Evolutionary conservation across 2,329 filamentous ascomycete genomes (phyloP).

Genomic region (Hymenoscyphus fructigenus): DNA sequence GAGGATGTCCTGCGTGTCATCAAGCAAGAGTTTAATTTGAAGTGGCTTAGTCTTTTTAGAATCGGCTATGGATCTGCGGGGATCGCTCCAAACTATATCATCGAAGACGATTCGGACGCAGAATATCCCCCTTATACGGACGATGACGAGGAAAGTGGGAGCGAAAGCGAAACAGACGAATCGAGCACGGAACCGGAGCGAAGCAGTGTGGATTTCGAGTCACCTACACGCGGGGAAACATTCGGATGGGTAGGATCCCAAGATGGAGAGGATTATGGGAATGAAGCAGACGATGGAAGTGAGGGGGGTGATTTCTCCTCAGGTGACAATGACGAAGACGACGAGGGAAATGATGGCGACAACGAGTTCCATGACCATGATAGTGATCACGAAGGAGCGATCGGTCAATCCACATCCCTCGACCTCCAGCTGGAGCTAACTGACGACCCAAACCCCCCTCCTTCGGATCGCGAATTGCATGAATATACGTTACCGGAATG

Average conservation of each 20-base stretch:
- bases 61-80: constrained; percentile 52
- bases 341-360: constrained; percentile 19
- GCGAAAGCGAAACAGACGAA: constrained; percentile 16
- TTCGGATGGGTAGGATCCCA: neutral
- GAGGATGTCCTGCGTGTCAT: constrained; percentile 57
- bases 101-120: constrained; percentile 42
- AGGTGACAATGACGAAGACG: constrained; percentile 39
- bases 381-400: constrained; percentile 2
- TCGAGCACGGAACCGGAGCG: constrained; percentile 8
- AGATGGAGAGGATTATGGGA: constrained; percentile 22
- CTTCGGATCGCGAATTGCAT: neutral
- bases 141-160: constrained; percentile 27
- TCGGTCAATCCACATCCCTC: neutral
- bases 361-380: constrained; percentile 18
- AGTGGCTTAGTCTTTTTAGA: constrained; percentile 61
- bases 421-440: neutral
- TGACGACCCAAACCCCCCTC: neutral
- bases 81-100: constrained; percentile 42
- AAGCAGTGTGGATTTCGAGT: constrained; percentile 5
- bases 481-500: neutral
- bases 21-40: constrained; percentile 55
- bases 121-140: constrained; percentile 45
- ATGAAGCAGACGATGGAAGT: constrained; percentile 36
- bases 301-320: constrained; percentile 24
- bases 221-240: neutral